Evolutionary conservation across 179 eudicot genomes (phyloP).

Genomic region (Spergularia azorica): DNA sequence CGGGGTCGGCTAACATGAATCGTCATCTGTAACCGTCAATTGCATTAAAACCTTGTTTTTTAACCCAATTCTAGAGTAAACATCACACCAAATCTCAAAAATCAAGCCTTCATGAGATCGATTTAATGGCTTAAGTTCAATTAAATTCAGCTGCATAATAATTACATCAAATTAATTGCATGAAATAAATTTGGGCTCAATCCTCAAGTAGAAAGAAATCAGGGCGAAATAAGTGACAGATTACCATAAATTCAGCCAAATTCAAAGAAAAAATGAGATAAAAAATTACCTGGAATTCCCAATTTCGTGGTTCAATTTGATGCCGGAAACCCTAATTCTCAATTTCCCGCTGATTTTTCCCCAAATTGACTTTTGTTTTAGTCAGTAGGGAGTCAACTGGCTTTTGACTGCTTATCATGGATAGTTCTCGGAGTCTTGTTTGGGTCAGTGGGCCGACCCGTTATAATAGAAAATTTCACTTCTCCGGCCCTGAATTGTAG

Average conservation of each 20-base stretch:
- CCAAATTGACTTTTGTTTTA: no score
- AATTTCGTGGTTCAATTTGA: constrained; percentile 2
- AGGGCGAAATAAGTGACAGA: neutral
- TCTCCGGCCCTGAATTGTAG: no score
- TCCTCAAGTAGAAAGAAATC: neutral
- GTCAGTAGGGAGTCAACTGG: no score
- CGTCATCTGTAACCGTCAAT: no score
- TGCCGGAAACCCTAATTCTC: constrained; percentile 13
- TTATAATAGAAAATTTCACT: no score
- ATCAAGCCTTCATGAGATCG: neutral
- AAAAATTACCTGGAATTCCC: neutral
- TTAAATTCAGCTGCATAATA: neutral
- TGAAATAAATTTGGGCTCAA: neutral
- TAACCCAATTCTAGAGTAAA: constrained; percentile 2
- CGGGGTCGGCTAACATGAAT: no score
- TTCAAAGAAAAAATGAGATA: neutral
- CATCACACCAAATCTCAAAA: neutral
- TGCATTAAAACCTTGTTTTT: neutral
- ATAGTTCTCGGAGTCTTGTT: no score
- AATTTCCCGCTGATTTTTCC: neutral
- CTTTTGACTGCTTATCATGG: no score
- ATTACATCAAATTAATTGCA: neutral
- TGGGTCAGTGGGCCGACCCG: no score
- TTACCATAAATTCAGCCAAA: neutral
- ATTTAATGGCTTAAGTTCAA: neutral